A percentile compares a stretch with the other conserved stretches of the same genome.
Evolutionary conservation across 192 early-diverging fungal genomes (phyloP).

Genomic region (Geranomyces michiganensis): DNA sequence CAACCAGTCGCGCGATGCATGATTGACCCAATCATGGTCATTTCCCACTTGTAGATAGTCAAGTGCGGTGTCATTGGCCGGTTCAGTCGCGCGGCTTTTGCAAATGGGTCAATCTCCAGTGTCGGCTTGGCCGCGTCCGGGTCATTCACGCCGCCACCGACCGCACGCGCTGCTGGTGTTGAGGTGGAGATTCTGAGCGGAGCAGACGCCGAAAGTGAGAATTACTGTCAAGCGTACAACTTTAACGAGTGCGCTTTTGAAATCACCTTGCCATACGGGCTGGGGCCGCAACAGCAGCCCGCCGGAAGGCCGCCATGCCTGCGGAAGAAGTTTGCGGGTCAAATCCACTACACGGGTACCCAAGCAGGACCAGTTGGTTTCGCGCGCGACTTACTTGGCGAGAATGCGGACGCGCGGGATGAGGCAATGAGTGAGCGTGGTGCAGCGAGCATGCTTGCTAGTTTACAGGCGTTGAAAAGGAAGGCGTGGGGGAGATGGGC

Average conservation of each 20-base stretch:
- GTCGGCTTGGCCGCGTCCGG: slow-evolving; percentile 47
- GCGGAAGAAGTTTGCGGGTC: no score
- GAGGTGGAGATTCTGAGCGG: neutral
- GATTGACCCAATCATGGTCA: slow-evolving; percentile 79
- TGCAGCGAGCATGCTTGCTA: no score
- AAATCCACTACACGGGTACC: neutral
- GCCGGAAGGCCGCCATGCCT: neutral
- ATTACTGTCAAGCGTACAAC: neutral
- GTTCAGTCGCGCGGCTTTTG: slow-evolving; percentile 42
- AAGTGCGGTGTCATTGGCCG: slow-evolving; percentile 86
- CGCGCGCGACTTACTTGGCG: neutral
- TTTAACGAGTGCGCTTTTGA: neutral
- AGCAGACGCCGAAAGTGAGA: neutral
- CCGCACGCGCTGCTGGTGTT: slow-evolving; percentile 2
- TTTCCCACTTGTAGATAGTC: slow-evolving; percentile 88
- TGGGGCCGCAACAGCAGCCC: neutral
- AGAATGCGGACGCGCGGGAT: neutral
- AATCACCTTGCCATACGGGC: neutral
- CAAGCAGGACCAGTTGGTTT: neutral
- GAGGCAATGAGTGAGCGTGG: no score
- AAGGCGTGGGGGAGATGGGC: no score
- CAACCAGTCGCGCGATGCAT: slow-evolving; percentile 78
- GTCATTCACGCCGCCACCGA: slow-evolving; percentile 18
- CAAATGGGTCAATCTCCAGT: slow-evolving; percentile 51
- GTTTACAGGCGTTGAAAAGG: no score